Percentiles rank a stretch among this genome's conserved stretches.
Conservation (phyloP, 2,329 filamentous ascomycete species). For the Sporothrix mexicana region DNA sequence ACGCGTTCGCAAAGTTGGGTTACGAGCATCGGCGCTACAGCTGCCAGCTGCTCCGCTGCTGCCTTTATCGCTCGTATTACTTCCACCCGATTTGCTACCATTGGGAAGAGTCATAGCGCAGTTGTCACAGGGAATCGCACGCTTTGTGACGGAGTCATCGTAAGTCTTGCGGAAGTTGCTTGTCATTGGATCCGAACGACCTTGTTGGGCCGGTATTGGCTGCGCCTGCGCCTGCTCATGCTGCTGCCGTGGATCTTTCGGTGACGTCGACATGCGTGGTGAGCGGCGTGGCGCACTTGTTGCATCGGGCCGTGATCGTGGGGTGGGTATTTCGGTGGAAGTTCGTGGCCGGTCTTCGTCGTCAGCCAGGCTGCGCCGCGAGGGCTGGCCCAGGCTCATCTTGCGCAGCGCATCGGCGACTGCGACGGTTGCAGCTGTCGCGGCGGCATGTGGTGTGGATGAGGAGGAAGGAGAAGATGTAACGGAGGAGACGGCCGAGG, state of each 20-base stretch:
- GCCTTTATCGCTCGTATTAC: neutral
- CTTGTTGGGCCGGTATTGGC: neutral
- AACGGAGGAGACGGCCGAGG: slow-evolving; percentile 46
- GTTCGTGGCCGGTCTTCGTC: neutral
- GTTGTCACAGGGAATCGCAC: slow-evolving; percentile 69
- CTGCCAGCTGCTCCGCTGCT: slow-evolving; percentile 14
- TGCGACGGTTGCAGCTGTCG: slow-evolving; percentile 43
- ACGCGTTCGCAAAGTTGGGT: slow-evolving; percentile 65
- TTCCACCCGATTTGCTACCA: slow-evolving; percentile 6
- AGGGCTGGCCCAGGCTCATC: slow-evolving; percentile 49
- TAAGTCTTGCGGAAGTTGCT: slow-evolving; percentile 63
- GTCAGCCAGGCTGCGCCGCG: slow-evolving; percentile 17
- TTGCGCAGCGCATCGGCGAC: slow-evolving; percentile 57
- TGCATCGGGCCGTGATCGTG: slow-evolving; percentile 26
- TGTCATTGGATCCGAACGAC: neutral
- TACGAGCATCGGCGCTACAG: slow-evolving; percentile 45
- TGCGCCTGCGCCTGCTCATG: slow-evolving; percentile 5
- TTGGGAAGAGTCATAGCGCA: slow-evolving; percentile 69
- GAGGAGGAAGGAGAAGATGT: slow-evolving; percentile 39
- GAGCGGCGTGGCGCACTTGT: slow-evolving; percentile 8
- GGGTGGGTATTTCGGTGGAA: slow-evolving; percentile 2
- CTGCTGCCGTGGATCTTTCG: slow-evolving; percentile 32
- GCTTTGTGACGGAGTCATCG: slow-evolving; percentile 68
- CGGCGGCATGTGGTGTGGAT: slow-evolving; percentile 44
- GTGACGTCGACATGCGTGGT: slow-evolving; percentile 3